These are phyloP conservation scores for Aspergillus arachidicola DNA, from an alignment of 2,329 filamentous ascomycete species.

Conservation along the genomic window DNA sequence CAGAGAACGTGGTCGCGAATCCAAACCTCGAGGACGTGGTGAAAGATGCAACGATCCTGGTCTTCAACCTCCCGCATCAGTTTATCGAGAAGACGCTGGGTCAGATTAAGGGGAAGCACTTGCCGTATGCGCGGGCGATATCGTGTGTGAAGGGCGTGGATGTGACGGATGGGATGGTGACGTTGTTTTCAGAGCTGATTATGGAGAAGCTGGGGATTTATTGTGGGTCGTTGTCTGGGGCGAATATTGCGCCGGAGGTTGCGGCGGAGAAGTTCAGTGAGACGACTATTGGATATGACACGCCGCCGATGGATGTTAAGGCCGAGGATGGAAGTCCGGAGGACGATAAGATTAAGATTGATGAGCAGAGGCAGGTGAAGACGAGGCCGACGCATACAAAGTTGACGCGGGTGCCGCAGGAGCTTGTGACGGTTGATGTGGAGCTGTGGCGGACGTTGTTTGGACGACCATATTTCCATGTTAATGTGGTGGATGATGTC, in stretches of 20 bases:
- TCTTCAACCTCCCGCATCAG: slow-evolving; percentile 90
- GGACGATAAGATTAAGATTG: slow-evolving; percentile 40
- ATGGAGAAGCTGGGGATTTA: slow-evolving; percentile 86
- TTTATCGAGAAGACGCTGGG: slow-evolving; percentile 57
- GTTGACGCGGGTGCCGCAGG: slow-evolving; percentile 70
- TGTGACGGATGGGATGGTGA: slow-evolving; percentile 78
- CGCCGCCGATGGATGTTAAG: slow-evolving; percentile 78
- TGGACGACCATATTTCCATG: slow-evolving; percentile 91
- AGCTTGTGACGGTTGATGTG: slow-evolving; percentile 82
- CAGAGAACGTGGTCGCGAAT: slow-evolving; percentile 59
- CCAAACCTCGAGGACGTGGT: slow-evolving; percentile 63
- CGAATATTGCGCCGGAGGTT: slow-evolving; percentile 90
- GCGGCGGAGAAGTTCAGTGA: slow-evolving; percentile 91
- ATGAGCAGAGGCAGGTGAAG: slow-evolving; percentile 62
- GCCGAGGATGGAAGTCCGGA: slow-evolving; percentile 54
- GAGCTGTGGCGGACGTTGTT: slow-evolving; percentile 78
- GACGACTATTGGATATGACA: slow-evolving; percentile 91
- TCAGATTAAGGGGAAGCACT: slow-evolving; percentile 76
- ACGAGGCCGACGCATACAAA: slow-evolving; percentile 64
- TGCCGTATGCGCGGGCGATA: slow-evolving; percentile 85
- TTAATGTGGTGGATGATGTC: slow-evolving; percentile 76
- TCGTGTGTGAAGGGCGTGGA: slow-evolving; percentile 96
- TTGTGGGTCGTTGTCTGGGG: slow-evolving; percentile 86
- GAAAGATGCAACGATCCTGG: slow-evolving; percentile 76
- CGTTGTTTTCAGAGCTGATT: slow-evolving; percentile 87